phyloP scores from a whole-genome alignment of 306 rosid species.

The Bauhinia variegata region DNA sequence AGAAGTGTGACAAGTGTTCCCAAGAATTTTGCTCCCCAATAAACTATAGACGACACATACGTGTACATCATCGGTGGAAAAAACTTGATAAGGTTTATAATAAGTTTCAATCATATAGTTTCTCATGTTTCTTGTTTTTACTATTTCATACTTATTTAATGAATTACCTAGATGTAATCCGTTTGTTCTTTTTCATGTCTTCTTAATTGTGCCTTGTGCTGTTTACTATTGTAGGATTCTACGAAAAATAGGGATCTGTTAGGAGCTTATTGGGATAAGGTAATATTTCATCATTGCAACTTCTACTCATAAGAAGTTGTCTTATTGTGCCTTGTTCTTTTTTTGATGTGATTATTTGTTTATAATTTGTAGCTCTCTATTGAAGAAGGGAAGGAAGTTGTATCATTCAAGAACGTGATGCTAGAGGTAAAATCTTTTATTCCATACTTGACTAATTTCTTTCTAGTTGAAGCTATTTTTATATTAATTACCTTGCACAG shows the following conservation, averaged over 20 bases:
- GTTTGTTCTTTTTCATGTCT: slow-evolving; percentile 31
- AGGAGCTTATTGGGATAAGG: slow-evolving; percentile 94
- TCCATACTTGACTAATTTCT: slow-evolving; percentile 30
- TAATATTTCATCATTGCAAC: slow-evolving; percentile 39
- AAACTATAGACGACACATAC: slow-evolving; percentile 86
- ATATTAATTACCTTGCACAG: slow-evolving; percentile 25
- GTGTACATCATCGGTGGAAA: slow-evolving; percentile 80
- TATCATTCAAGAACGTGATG: slow-evolving; percentile 64
- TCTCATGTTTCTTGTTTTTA: slow-evolving; percentile 9
- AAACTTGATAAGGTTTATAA: slow-evolving; percentile 79
- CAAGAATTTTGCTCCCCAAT: slow-evolving; percentile 82
- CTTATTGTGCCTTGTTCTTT: neutral
- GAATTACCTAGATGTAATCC: neutral
- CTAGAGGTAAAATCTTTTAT: slow-evolving; percentile 60
- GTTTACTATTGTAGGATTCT: slow-evolving; percentile 68
- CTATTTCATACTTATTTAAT: slow-evolving; percentile 3
- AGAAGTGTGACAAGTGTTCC: slow-evolving; percentile 89
- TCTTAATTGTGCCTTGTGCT: slow-evolving; percentile 35
- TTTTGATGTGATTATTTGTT: slow-evolving; percentile 37
- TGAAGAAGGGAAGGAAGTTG: slow-evolving; percentile 77
- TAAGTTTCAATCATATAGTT: slow-evolving; percentile 9
- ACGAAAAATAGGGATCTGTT: slow-evolving; percentile 67
- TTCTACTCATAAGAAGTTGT: no score
- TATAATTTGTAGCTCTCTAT: slow-evolving; percentile 61
- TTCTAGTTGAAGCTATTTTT: slow-evolving; percentile 28